Evolutionary conservation across 2,329 filamentous ascomycete genomes (phyloP), one percentile per base, ranked within the genome.

Genomic region (Epichloe hybrida): DNA sequence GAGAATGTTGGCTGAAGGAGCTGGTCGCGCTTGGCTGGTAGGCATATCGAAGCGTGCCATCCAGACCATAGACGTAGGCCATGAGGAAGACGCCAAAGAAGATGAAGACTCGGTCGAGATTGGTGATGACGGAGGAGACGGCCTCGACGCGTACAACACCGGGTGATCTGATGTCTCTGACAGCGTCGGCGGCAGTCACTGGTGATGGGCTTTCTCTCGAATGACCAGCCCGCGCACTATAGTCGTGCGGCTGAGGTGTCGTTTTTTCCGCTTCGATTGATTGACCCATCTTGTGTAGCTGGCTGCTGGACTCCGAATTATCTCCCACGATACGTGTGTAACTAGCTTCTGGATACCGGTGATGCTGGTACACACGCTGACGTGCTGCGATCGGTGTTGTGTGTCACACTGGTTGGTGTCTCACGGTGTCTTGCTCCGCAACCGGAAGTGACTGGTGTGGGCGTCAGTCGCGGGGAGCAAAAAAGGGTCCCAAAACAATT

Each of bases 31-130:
- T 62, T 5, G 78, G 70, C 69, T 79, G 77, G 61, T 76, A 80
- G 6, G 72, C 69, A 54, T 71, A 74, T 13, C 79, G 72, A 42
- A 82, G 68, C 1, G 69, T 75, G 23, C 75, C 75, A 55, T 83
- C 79, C 21, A 83, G 69, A 2, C 77, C 76, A 60, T 84, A 85
- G 36, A 73, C 77, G 61, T 83, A 85, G 11, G 80, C 75, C 49
- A 84, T 66, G 35, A 84, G 61, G 61, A 84, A 84, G 55, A 84
- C 69, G 23, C 79, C 71, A 9, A 75, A 58, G 63, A 84, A 83
- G 61, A 85, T 72, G 54, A 72, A 69, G 53, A 77, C 55, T 34
- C 77, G 76, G 60, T 83, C 77, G 13, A 57, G 52, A 4, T 64
- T 54, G 17, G 73, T 78, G 38, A 83, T 71, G 54, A 76, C 71